Conservation (phyloP, 163 green algal genomes). For the Chlamydomonas reinhardtii region DNA sequence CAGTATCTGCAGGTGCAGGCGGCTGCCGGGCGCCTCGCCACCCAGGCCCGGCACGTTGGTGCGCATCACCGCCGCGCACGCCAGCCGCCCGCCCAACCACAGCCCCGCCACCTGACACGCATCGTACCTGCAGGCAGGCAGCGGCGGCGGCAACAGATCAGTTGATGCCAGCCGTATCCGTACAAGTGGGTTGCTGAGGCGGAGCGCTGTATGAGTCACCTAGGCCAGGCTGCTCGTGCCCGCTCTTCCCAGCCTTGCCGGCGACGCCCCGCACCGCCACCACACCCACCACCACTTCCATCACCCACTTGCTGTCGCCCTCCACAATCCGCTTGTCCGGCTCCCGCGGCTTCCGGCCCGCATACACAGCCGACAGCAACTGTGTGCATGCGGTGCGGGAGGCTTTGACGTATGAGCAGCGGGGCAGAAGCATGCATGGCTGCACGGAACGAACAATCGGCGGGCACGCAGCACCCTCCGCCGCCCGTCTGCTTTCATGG, state of each 20-base stretch:
- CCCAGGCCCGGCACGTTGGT: neutral
- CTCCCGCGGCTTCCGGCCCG: neutral
- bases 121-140: neutral
- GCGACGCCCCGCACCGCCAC: neutral
- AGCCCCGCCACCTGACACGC: conserved; percentile 26
- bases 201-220: too few relatives aligned
- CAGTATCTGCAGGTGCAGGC: conserved; percentile 27
- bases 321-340: neutral
- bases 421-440: too few relatives aligned
- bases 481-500: too few relatives aligned
- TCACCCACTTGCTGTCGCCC: neutral
- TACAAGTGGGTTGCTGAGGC: too few relatives aligned
- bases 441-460: too few relatives aligned
- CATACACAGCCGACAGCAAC: neutral
- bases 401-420: too few relatives aligned
- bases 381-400: neutral
- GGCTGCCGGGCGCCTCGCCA: neutral
- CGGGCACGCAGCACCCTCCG: too few relatives aligned
- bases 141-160: neutral
- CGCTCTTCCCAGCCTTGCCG: too few relatives aligned
- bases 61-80: neutral
- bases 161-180: neutral
- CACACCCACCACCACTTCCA: neutral
- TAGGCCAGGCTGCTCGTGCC: too few relatives aligned
- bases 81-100: conserved; percentile 15